Evolutionary conservation across 1,284 basidiomycete genomes (phyloP).

Genomic region (Pyrrhoderma lamaoense): DNA sequence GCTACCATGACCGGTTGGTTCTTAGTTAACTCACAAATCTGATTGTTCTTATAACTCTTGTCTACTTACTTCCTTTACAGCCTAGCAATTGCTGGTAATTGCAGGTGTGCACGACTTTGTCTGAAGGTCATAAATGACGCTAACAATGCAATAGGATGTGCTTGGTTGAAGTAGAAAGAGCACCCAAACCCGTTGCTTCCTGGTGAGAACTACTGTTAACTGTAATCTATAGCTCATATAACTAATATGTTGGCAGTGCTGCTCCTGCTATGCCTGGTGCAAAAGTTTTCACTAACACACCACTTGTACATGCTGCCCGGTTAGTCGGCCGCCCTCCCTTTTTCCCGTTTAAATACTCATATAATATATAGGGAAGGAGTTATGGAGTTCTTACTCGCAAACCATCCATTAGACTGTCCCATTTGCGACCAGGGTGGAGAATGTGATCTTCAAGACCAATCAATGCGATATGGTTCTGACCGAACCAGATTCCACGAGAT

Average conservation of each 20-base stretch:
- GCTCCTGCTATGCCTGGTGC: slow-evolving; percentile 98
- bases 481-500: slow-evolving; percentile 98
- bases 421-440: slow-evolving; percentile 98
- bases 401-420: slow-evolving; percentile 97
- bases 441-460: slow-evolving; percentile 99
- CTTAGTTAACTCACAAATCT: slow-evolving; percentile 21
- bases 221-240: not conserved
- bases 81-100: slow-evolving; percentile 92
- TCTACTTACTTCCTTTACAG: slow-evolving; percentile 28
- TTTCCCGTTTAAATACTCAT: not conserved
- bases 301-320: slow-evolving; percentile 92
- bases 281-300: slow-evolving; percentile 94
- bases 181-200: slow-evolving; percentile 88
- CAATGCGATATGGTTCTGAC: slow-evolving; percentile 98
- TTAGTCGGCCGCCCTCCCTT: slow-evolving; percentile 28
- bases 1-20: slow-evolving; percentile 81
- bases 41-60: too few relatives aligned
- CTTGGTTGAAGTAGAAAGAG: slow-evolving; percentile 92
- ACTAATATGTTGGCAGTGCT: slow-evolving; percentile 46
- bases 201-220: slow-evolving; percentile 47
- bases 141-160: slow-evolving; percentile 65
- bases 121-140: slow-evolving; percentile 10
- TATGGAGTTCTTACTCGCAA: slow-evolving; percentile 97
- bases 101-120: slow-evolving; percentile 54
- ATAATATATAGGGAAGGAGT: slow-evolving; percentile 73